Conservation (phyloP, 495 filamentous ascomycete species). For the Aspergillus kassunensis region DNA sequence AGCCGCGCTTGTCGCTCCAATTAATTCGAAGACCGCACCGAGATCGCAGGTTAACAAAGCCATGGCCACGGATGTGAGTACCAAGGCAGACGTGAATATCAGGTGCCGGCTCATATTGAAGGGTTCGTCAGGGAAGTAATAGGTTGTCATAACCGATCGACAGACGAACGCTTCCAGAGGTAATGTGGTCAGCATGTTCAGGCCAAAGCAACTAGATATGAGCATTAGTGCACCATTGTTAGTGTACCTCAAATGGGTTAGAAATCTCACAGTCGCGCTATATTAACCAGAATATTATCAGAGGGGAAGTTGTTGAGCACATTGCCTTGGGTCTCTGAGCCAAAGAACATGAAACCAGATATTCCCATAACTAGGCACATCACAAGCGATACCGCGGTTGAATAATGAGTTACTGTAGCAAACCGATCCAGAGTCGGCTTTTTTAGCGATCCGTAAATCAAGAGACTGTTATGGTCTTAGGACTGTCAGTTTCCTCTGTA, state of each 20-base stretch:
- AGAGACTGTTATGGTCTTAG: conserved; percentile 85
- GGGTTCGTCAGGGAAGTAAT: conserved; percentile 78
- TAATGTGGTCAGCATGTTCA: conserved; percentile 98
- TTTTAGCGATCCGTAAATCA: conserved; percentile 94
- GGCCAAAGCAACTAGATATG: conserved; percentile 65
- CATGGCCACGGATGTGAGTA: conserved; percentile 72
- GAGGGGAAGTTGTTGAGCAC: conserved; percentile 96
- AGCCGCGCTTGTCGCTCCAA: conserved; percentile 90
- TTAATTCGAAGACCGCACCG: conserved; percentile 89
- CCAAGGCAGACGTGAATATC: conserved; percentile 74
- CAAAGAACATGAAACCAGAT: conserved; percentile 87
- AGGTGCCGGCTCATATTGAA: conserved; percentile 82
- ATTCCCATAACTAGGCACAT: conserved; percentile 88
- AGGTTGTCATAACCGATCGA: conserved; percentile 91
- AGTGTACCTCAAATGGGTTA: background rate
- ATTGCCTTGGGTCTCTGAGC: conserved; percentile 86
- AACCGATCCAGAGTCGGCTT: conserved; percentile 95
- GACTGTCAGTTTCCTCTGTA: conserved; percentile 13
- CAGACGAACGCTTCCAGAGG: conserved; percentile 97
- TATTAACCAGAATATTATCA: conserved; percentile 86
- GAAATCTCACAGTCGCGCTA: conserved; percentile 69
- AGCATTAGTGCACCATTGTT: conserved; percentile 17
- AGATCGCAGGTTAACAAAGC: conserved; percentile 86
- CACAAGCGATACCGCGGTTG: conserved; percentile 79
- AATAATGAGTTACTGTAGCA: conserved; percentile 85